Evolutionary conservation across 352 stramenopile species (phyloP).

Genomic region (Phytophthora pistaciae): DNA sequence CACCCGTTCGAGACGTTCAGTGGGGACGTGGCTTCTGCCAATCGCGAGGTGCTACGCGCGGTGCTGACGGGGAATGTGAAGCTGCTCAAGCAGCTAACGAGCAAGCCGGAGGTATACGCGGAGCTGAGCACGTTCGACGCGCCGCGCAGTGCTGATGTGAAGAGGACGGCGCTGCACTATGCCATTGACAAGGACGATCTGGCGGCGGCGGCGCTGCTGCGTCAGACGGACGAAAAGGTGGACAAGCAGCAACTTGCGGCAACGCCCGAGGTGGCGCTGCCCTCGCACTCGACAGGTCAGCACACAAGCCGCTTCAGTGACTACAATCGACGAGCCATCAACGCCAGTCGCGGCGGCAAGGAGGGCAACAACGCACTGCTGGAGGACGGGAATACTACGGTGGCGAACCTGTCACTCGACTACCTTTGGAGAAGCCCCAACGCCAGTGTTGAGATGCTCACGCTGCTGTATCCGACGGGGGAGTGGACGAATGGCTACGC

Average conservation of each 20-base stretch:
- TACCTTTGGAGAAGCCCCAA: conserved; percentile 55
- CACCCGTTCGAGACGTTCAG: conserved; percentile 50
- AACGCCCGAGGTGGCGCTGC: conserved; percentile 61
- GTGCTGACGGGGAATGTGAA: conserved; percentile 79
- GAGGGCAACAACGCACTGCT: conserved; percentile 84
- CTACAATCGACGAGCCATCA: conserved; percentile 85
- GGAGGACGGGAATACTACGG: conserved; percentile 34
- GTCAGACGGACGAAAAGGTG: conserved; percentile 59
- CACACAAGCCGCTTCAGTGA: conserved; percentile 85
- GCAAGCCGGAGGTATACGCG: conserved; percentile 52
- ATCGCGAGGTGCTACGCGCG: conserved; percentile 74
- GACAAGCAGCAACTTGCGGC: conserved; percentile 51
- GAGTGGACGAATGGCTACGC: conserved; percentile 52
- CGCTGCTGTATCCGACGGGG: conserved; percentile 70
- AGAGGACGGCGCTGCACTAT: conserved; percentile 62
- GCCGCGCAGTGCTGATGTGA: conserved; percentile 53
- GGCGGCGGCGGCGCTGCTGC: conserved; percentile 46
- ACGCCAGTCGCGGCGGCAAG: conserved; percentile 80
- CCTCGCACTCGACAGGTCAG: conserved; percentile 77
- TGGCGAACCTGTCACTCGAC: conserved; percentile 17
- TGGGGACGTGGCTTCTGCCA: conserved; percentile 60
- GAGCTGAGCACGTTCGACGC: conserved; percentile 63
- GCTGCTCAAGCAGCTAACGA: conserved; percentile 73
- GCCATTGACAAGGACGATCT: conserved; percentile 73
- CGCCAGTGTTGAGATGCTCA: conserved; percentile 71